Evolutionary conservation across 106 monocot genomes (phyloP), one percentile per base, ranked within the genome.

Genomic region (Allium fistulosum): DNA sequence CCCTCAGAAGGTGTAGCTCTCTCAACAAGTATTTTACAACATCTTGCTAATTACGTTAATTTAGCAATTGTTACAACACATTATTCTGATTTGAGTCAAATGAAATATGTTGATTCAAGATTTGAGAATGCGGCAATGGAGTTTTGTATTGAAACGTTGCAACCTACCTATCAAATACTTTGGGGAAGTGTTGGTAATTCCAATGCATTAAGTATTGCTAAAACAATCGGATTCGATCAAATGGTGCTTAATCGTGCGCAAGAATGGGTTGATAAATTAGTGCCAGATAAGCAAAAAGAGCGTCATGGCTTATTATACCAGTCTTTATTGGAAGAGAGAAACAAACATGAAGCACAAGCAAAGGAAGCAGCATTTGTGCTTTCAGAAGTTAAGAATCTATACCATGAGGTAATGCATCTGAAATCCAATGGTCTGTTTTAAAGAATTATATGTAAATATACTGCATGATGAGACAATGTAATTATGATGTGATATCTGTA

Each of bases 51-150:
- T 52, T 61, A 49, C 61, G 86, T 81, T 18, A 72, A 71, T 69
- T 53, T 93, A 63, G 79, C 81, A 57, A 59, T 93, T 57, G 88
- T 86, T 47, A 93, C 93, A 11, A 93, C 93, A 26, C 88, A 89
- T 80, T 93, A 88, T 76, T 77, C 86, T 50, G 88, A 93, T 71
- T 81, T 93, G 49, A 93, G 81, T 61, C 48, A 61, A 63, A 64
- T 93, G 28, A 81, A 80, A 80, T 52, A 55, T 61, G 53, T 67
- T 53, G 86, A 93, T 84, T 75, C 69, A 69, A 81, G 83, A 63
- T 93, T 93, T 82, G 81, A 93, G 53, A 93, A 93, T 89, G 93
- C 93, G 65, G 88, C 93, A 47, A 93, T 93, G 93, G 93, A 93
- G 59, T 93, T 93, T 58, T 89, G 88, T 63, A 69, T 78, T 10